A percentile compares a stretch with the other conserved stretches of the same genome.
phyloP scores from a whole-genome alignment of 2,329 filamentous ascomycete species.

The Nemania sp. region DNA sequence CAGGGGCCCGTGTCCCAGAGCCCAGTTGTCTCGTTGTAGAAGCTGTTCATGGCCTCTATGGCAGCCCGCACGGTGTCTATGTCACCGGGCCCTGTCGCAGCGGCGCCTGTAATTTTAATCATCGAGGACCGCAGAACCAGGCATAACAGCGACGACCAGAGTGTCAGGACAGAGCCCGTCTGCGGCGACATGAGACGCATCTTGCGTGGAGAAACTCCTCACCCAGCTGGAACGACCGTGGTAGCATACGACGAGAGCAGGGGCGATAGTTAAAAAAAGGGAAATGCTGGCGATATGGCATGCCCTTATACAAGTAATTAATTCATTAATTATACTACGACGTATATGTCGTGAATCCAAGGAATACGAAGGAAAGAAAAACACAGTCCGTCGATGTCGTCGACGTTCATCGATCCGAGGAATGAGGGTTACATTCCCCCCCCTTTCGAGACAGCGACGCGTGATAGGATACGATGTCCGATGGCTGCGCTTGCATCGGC shows the following conservation, averaged over 20 bases:
- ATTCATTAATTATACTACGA: too few relatives aligned
- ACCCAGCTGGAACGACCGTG: not conserved
- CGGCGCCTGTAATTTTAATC: not conserved
- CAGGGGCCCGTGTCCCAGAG: constrained; percentile 45
- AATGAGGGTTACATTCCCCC: constrained; percentile 11
- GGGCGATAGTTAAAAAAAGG: too few relatives aligned
- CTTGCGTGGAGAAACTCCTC: not conserved
- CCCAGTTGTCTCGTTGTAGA: constrained; percentile 42
- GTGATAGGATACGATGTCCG: constrained; percentile 4
- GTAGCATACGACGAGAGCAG: too few relatives aligned
- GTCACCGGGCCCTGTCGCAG: constrained; percentile 16
- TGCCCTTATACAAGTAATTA: too few relatives aligned
- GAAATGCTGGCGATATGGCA: too few relatives aligned
- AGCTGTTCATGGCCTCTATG: constrained; percentile 43
- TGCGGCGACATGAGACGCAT: constrained; percentile 5
- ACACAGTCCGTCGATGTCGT: not conserved
- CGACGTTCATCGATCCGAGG: not conserved
- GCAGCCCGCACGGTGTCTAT: constrained; percentile 11
- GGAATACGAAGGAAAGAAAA: not conserved
- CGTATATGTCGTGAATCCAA: not conserved
- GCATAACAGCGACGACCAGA: constrained; percentile 6
- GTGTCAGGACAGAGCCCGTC: not conserved
- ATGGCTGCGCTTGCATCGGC: not conserved
- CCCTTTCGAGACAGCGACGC: not conserved
- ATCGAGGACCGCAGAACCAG: not conserved